These are phyloP conservation scores for Rostrohypoxylon terebratum DNA, from an alignment of 495 filamentous ascomycete genomes.

Conservation along the genomic window DNA sequence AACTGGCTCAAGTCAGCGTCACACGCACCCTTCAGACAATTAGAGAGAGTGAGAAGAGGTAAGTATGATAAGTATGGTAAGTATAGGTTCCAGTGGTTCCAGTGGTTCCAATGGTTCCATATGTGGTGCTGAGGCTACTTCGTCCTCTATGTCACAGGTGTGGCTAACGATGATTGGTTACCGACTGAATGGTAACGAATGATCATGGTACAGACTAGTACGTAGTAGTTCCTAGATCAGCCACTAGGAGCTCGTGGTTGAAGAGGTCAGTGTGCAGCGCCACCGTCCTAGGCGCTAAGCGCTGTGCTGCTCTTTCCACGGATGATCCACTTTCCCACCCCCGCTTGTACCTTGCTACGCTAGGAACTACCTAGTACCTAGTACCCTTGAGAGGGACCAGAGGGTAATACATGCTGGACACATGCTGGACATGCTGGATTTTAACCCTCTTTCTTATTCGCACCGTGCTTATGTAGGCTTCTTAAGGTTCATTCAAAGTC, in stretches of 20 bases:
- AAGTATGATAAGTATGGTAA: background rate
- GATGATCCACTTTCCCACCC: constrained; percentile 29
- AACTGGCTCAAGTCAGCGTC: constrained; percentile 33
- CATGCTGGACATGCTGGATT: background rate
- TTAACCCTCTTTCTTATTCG: constrained; percentile 12
- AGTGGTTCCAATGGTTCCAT: constrained; percentile 34
- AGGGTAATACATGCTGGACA: no score
- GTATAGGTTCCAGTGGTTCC: constrained; percentile 38
- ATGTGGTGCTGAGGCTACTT: constrained; percentile 42
- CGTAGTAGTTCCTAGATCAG: constrained; percentile 15
- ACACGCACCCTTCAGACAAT: constrained; percentile 17
- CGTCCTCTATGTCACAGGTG: constrained; percentile 23
- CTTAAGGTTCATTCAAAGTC: constrained; percentile 5
- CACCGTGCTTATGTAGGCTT: constrained; percentile 30
- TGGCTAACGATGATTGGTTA: constrained; percentile 42
- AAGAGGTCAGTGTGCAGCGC: constrained; percentile 39
- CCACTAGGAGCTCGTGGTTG: constrained; percentile 33
- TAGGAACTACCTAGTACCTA: no score
- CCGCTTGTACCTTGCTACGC: constrained; percentile 27
- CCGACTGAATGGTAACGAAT: constrained; percentile 37
- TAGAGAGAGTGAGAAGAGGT: background rate
- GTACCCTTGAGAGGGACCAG: no score
- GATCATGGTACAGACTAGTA: constrained; percentile 27
- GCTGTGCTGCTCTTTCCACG: constrained; percentile 31
- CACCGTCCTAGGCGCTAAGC: constrained; percentile 45